Percentiles rank a stretch among this genome's conserved stretches.
These are phyloP conservation scores for Talaromyces adpressus DNA, from an alignment of 495 filamentous ascomycete genomes.

Conservation along the genomic window DNA sequence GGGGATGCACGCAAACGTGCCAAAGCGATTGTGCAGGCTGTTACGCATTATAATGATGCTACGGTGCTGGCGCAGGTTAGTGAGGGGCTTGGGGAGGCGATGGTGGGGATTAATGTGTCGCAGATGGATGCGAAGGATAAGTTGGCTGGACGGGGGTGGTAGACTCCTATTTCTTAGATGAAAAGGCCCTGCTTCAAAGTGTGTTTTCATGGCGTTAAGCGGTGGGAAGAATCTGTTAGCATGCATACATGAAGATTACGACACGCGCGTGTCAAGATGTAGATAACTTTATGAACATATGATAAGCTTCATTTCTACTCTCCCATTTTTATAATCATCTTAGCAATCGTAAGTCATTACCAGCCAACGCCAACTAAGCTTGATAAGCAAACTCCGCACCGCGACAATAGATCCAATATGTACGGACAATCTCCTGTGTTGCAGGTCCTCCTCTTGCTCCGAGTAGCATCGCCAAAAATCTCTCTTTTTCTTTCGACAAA, in stretches of 20 bases:
- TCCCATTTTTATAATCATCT: neutral
- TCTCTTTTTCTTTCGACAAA: conserved; percentile 24
- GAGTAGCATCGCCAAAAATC: conserved; percentile 29
- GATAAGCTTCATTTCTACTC: neutral
- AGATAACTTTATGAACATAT: conserved; percentile 1
- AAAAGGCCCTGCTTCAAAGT: neutral
- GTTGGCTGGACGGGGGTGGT: conserved; percentile 87
- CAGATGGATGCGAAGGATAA: conserved; percentile 68
- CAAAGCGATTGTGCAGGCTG: conserved; percentile 89
- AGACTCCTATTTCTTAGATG: conserved; percentile 13
- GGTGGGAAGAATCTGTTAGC: conserved; percentile 2
- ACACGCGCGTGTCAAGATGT: neutral
- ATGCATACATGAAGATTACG: neutral
- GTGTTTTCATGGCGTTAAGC: conserved; percentile 7
- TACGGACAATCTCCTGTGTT: conserved; percentile 53
- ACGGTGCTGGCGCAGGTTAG: conserved; percentile 82
- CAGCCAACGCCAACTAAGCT: neutral
- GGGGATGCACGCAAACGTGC: conserved; percentile 84
- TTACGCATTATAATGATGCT: conserved; percentile 82
- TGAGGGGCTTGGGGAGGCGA: conserved; percentile 83
- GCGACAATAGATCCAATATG: conserved; percentile 66
- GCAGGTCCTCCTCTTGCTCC: conserved; percentile 52
- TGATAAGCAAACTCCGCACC: conserved; percentile 59
- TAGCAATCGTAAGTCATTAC: neutral
- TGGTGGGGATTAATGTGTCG: conserved; percentile 85